phyloP scores from a whole-genome alignment of 164 flowering plant genomes.

The Chimonanthus praecox region DNA sequence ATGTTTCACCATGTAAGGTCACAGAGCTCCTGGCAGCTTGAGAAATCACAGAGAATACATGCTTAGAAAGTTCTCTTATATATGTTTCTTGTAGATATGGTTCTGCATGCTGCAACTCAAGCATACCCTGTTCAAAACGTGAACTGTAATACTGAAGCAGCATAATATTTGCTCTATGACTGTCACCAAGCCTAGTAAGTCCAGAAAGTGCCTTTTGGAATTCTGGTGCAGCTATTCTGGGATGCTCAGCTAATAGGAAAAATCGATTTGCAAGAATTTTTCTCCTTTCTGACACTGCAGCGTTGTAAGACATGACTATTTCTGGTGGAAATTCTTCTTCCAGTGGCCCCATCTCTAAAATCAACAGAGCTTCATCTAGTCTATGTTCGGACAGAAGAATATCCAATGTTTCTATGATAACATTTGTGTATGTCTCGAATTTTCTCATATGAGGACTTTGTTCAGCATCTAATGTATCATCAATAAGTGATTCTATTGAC shows the following conservation, averaged over 20 bases:
- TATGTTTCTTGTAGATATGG: constrained; percentile 24
- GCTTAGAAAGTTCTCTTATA: constrained; percentile 39
- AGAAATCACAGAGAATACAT: constrained; percentile 54
- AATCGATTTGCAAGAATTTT: constrained; percentile 37
- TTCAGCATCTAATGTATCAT: constrained; percentile 23
- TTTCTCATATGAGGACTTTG: constrained; percentile 12
- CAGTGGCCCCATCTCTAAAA: constrained; percentile 36
- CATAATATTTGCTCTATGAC: constrained; percentile 38
- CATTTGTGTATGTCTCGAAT: constrained; percentile 31
- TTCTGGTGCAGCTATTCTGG: constrained; percentile 42
- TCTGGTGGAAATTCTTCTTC: constrained; percentile 23
- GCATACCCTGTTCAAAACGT: constrained; percentile 34
- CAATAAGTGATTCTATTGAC: constrained; percentile 23
- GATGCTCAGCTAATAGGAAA: constrained; percentile 36
- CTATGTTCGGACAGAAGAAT: constrained; percentile 45
- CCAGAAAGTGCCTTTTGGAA: constrained; percentile 46
- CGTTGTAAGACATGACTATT: constrained; percentile 24
- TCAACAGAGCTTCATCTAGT: constrained; percentile 46
- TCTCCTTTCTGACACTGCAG: constrained; percentile 39
- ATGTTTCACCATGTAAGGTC: constrained; percentile 39
- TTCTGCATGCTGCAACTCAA: constrained; percentile 31
- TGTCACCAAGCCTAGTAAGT: constrained; percentile 45
- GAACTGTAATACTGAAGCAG: constrained; percentile 50
- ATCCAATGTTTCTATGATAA: constrained; percentile 46
- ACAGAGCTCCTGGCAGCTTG: constrained; percentile 58